A percentile compares a stretch with the other conserved stretches of the same genome.
These are phyloP conservation scores for Torulaspora maleeae DNA, from an alignment of 805 yeast genomes.

Conservation along the genomic window DNA sequence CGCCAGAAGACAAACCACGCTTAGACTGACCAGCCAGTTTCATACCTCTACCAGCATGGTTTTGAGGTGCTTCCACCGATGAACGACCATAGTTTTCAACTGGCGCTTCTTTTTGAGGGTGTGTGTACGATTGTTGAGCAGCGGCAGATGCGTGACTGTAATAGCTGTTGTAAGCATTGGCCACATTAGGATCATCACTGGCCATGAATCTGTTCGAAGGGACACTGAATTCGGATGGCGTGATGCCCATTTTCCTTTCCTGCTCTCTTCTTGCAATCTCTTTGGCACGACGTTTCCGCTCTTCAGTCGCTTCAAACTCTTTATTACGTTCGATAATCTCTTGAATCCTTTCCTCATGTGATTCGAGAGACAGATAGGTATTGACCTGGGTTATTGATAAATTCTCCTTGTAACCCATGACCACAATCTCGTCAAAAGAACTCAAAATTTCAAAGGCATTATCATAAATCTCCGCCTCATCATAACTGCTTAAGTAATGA, in stretches of 20 bases:
- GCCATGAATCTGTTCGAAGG: constrained; percentile 25
- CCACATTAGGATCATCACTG: constrained; percentile 33
- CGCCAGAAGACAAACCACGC: constrained; percentile 6
- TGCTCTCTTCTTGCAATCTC: constrained; percentile 77
- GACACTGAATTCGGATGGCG: constrained; percentile 29
- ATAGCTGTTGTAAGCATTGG: constrained; percentile 39
- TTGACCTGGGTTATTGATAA: constrained; percentile 74
- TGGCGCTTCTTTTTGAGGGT: constrained; percentile 13
- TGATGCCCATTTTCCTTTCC: constrained; percentile 34
- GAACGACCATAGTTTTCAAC: constrained; percentile 9
- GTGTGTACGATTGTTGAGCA: constrained; percentile 35
- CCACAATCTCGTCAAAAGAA: constrained; percentile 91
- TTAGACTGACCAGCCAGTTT: constrained; percentile 24
- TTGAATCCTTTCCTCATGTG: constrained; percentile 97
- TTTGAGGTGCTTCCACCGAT: constrained; percentile 5
- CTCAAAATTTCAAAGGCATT: constrained; percentile 83
- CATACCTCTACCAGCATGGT: constrained; percentile 28
- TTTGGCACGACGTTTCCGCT: constrained; percentile 91
- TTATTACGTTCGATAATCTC: constrained; percentile 96
- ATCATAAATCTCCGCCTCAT: constrained; percentile 76
- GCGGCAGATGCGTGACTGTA: constrained; percentile 38
- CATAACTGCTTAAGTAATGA: constrained; percentile 62
- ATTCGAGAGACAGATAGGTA: constrained; percentile 93
- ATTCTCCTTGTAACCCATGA: constrained; percentile 86
- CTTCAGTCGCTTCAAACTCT: constrained; percentile 95